These are phyloP conservation scores for Acacia pycnantha DNA, from an alignment of 331 rosid species.

Conservation along the genomic window DNA sequence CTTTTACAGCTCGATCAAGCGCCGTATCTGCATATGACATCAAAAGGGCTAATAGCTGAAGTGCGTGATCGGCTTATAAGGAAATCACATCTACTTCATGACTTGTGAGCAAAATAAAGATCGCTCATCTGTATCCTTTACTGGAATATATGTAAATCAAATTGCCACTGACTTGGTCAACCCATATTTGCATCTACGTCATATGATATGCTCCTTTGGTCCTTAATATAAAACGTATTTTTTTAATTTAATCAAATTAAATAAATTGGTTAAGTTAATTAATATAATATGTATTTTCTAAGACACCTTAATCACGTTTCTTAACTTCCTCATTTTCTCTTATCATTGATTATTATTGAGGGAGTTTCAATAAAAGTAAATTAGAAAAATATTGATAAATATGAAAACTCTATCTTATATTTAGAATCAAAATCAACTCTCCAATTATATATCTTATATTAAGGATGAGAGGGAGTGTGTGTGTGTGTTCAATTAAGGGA, in stretches of 20 bases:
- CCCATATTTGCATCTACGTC: background rate
- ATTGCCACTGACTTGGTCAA: conserved; percentile 26
- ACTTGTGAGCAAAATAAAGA: conserved; percentile 14
- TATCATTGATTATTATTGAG: too few species aligned
- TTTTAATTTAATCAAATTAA: too few species aligned
- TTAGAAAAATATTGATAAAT: too few species aligned
- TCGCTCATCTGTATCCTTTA: background rate
- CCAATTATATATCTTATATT: too few species aligned
- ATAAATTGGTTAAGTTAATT: too few species aligned
- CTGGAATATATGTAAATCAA: background rate
- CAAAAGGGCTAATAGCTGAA: conserved; percentile 17
- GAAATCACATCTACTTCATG: conserved; percentile 23
- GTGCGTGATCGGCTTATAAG: conserved; percentile 19
- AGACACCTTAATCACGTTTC: fast-evolving
- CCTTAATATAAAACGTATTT: too few species aligned
- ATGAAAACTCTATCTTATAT: too few species aligned
- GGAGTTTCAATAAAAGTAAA: too few species aligned
- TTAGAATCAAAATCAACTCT: too few species aligned
- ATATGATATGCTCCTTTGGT: background rate
- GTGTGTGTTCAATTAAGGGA: background rate
- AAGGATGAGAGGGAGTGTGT: background rate
- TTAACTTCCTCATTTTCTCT: too few species aligned
- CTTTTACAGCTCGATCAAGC: conserved; percentile 17
- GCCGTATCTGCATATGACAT: conserved; percentile 25
- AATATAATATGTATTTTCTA: too few species aligned